A percentile compares a stretch with the other conserved stretches of the same genome.
Evolutionary conservation across 805 yeast species (phyloP).

Genomic region (Tetrapisispora arboricola): DNA sequence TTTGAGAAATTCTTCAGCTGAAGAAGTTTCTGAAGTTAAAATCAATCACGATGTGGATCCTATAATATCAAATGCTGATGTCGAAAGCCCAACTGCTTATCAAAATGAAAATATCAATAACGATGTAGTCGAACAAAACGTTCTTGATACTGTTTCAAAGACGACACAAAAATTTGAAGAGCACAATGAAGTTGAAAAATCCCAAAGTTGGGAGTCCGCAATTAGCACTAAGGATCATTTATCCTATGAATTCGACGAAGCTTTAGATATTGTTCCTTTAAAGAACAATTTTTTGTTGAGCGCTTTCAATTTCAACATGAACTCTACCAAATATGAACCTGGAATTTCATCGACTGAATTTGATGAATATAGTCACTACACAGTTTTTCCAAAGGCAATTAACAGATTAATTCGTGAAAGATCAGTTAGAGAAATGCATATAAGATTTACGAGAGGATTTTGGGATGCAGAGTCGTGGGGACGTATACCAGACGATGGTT

Average conservation of each 20-base stretch:
- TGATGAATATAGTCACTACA: constrained; percentile 38
- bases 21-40: too few relatives aligned
- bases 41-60: too few relatives aligned
- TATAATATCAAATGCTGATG: too few relatives aligned
- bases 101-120: neutral
- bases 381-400: constrained; percentile 67
- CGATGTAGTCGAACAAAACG: too few relatives aligned
- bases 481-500: constrained; percentile 60
- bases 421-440: constrained; percentile 62
- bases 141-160: neutral
- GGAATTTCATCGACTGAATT: constrained; percentile 14
- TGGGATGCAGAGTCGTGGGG: constrained; percentile 93
- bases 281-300: constrained; percentile 62
- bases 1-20: too few relatives aligned
- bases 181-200: neutral
- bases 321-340: constrained; percentile 37
- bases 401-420: constrained; percentile 66
- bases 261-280: constrained; percentile 53
- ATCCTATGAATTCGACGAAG: constrained; percentile 47
- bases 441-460: constrained; percentile 88
- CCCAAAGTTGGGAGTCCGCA: neutral
- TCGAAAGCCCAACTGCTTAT: too few relatives aligned
- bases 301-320: constrained; percentile 57
- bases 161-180: neutral
- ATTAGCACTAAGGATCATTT: constrained; percentile 10